A percentile compares a stretch with the other conserved stretches of the same genome.
phyloP scores from a whole-genome alignment of 106 monocot species.

The Dendrobium huoshanense region DNA sequence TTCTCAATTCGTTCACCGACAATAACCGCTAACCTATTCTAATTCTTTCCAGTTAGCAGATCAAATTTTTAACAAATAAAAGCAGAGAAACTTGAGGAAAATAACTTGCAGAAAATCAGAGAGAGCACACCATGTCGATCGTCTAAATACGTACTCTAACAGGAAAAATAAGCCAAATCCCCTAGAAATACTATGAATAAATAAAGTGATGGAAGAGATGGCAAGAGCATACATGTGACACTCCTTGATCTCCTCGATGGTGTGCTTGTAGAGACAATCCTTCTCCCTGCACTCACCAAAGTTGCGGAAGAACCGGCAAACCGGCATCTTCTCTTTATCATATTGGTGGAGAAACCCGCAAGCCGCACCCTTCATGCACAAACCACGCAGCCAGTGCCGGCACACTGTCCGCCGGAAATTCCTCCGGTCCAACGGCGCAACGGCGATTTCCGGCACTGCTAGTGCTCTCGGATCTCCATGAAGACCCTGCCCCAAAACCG shows the following conservation, averaged over 20 bases:
- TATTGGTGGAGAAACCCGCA: slow-evolving; percentile 98
- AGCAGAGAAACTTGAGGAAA: neutral
- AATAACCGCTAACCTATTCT: neutral
- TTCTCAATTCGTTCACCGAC: neutral
- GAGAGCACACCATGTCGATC: neutral
- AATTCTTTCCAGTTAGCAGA: neutral
- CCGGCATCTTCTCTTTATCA: slow-evolving; percentile 92
- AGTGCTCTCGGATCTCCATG: neutral
- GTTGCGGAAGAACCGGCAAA: slow-evolving; percentile 80
- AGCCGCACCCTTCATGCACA: slow-evolving; percentile 94
- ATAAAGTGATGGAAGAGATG: neutral
- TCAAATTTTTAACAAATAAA: neutral
- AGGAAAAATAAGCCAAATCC: neutral
- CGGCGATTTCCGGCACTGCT: slow-evolving; percentile 7
- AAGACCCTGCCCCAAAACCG: neutral
- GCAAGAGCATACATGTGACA: slow-evolving; percentile 72
- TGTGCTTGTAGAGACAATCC: slow-evolving; percentile 98
- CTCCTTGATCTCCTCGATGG: slow-evolving; percentile 95
- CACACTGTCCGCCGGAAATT: slow-evolving; percentile 95
- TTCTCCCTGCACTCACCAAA: slow-evolving; percentile 96
- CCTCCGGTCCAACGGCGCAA: slow-evolving; percentile 27
- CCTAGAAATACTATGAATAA: neutral
- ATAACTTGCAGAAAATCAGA: neutral
- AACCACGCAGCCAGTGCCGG: slow-evolving; percentile 86
- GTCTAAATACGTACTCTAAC: neutral